Conservation (phyloP, 257 asterid species). For the Mentha longifolia region DNA sequence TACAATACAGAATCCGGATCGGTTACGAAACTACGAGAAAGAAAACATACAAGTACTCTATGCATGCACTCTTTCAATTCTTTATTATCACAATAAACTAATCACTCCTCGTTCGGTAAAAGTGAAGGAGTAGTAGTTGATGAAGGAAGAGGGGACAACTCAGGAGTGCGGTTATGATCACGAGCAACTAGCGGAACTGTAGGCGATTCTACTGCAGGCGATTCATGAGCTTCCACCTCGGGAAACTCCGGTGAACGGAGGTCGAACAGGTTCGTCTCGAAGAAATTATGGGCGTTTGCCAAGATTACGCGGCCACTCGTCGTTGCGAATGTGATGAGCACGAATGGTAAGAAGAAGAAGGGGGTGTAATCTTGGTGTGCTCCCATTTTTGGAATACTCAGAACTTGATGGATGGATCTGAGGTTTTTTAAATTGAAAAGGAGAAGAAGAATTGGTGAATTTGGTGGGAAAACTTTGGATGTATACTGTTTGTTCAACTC, state of each 20-base stretch:
- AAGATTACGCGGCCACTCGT: constrained; percentile 27
- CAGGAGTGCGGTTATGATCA: constrained; percentile 10
- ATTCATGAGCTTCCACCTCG: constrained; percentile 16
- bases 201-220: constrained; percentile 34
- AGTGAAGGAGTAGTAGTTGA: background rate
- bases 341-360: constrained; percentile 8
- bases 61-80: no score
- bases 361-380: constrained; percentile 12
- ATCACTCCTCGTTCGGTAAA: no score
- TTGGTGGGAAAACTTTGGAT: constrained; percentile 28
- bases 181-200: constrained; percentile 26
- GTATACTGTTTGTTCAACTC: constrained; percentile 31
- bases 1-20: no score
- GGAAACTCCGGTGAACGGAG: constrained; percentile 32
- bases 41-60: no score
- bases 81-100: no score
- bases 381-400: constrained; percentile 18
- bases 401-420: no score
- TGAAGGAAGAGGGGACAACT: constrained; percentile 20
- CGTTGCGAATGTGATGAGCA: constrained; percentile 33
- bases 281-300: constrained; percentile 28
- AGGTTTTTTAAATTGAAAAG: background rate
- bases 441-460: constrained; percentile 20
- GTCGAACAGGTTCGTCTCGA: constrained; percentile 25
- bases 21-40: no score